Evolutionary conservation across 257 asterid species (phyloP).

Genomic region (Lycium barbarum): DNA sequence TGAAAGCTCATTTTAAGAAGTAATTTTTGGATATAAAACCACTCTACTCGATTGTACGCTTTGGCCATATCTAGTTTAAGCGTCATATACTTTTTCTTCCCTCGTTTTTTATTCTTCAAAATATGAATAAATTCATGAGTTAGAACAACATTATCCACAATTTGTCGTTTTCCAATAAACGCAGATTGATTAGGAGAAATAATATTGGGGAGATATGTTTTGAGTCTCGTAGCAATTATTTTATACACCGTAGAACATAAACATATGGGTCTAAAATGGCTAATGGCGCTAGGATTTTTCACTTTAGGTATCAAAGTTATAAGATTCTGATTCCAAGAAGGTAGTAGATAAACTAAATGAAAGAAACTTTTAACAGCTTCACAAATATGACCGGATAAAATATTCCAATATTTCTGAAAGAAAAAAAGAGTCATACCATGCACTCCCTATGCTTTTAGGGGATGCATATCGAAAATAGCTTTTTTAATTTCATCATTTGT

Average conservation of each 20-base stretch:
- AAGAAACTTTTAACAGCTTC: no score
- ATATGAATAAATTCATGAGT: neutral
- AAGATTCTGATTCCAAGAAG: neutral
- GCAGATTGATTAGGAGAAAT: neutral
- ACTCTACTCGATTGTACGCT: neutral
- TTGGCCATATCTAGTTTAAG: neutral
- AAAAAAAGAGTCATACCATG: neutral
- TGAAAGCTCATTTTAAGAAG: no score
- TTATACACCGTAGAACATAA: neutral
- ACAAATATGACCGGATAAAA: neutral
- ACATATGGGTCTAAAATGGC: neutral
- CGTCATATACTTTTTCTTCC: neutral
- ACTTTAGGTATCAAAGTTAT: neutral
- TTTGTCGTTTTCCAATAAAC: neutral
- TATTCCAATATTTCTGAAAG: no score
- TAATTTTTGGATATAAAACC: no score
- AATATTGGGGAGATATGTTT: neutral
- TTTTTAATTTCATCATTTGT: no score
- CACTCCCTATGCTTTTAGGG: neutral
- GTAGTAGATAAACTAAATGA: neutral
- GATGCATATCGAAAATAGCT: neutral
- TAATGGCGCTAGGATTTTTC: neutral
- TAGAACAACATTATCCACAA: neutral
- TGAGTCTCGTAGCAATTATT: neutral
- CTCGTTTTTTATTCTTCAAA: neutral